Evolutionary conservation across 1,284 basidiomycete genomes (phyloP), one percentile per base, ranked within the genome.

Genomic region (Pseudomicrostroma phylloplanum): DNA sequence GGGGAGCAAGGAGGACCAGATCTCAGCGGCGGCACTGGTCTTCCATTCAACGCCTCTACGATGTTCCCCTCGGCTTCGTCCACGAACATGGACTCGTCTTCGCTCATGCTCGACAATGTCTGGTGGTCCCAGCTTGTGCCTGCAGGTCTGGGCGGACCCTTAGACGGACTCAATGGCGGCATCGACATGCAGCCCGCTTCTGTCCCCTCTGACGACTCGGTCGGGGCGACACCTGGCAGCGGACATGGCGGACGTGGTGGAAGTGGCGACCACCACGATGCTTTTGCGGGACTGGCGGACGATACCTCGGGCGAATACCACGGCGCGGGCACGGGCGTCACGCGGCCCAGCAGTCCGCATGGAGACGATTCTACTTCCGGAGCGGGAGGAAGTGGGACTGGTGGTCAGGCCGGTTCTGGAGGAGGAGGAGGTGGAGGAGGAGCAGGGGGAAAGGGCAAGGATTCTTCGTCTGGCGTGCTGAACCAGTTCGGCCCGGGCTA

Each of bases 161-260:
- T 54, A 15, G 51, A 54, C 21, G 51, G 51, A 7, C 51, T 54
- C 21, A 54, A 54, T 54, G 51, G 51, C 51, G 51, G 51, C 21
- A 54, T 54, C 26, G 51, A 54, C 23, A 23, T 54, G 51, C 51
- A 48, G 43, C 43, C 43, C 21, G 43, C 43, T 48, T 17, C 17
- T 36, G 30, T 36, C 9, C 30, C 30, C 30, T 36, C 30, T 36
- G 30, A 36, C 30, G 30, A 36, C 9, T 36, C 30, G 30, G 30
- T 36, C 4, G 30, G 30, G 30, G 30, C 30, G 3, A 36, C 30
- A 36, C 30, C 30, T 36, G 30, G 30, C 30, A 36, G 30, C 30
- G 30, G 30, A 36, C 30, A 36, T 48, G 43, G 43, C 21, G 43
- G 43, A 48, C 15, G 12, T 13, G 4, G 6, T 4, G 43, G 43